Evolutionary conservation across 2,329 filamentous ascomycete species (phyloP).

Genomic region (Claviceps paspali): DNA sequence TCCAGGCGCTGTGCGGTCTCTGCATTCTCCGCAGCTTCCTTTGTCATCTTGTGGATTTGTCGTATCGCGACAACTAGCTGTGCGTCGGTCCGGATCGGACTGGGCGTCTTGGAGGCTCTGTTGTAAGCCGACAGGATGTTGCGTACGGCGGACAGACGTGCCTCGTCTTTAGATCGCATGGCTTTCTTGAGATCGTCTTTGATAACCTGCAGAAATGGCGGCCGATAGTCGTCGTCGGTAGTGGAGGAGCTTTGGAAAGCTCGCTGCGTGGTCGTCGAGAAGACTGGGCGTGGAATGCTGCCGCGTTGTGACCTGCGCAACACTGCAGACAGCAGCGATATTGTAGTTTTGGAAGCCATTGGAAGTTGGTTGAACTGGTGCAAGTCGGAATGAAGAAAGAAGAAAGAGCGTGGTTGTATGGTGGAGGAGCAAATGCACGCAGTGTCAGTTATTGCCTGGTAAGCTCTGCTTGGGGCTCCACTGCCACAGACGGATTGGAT

Average conservation of each 20-base stretch:
- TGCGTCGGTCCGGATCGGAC: slow-evolving; percentile 54
- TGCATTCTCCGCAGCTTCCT: slow-evolving; percentile 50
- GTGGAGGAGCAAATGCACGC: no score
- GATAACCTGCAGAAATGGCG: slow-evolving; percentile 35
- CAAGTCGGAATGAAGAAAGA: not conserved
- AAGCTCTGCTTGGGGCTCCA: not conserved
- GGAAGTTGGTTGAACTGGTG: not conserved
- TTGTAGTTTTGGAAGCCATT: slow-evolving; percentile 13
- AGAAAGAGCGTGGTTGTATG: not conserved
- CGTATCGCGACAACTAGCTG: slow-evolving; percentile 53
- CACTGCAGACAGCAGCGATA: slow-evolving; percentile 11
- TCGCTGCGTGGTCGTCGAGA: slow-evolving; percentile 4
- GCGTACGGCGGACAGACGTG: slow-evolving; percentile 54
- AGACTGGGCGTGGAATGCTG: not conserved
- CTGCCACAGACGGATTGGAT: not conserved
- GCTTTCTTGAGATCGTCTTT: slow-evolving; percentile 48
- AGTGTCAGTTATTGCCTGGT: no score
- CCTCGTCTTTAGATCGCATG: slow-evolving; percentile 48
- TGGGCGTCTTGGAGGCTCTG: slow-evolving; percentile 59
- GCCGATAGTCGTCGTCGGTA: slow-evolving; percentile 20
- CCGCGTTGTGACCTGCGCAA: slow-evolving; percentile 10
- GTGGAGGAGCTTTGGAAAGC: slow-evolving; percentile 18
- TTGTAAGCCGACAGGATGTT: slow-evolving; percentile 52
- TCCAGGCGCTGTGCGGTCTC: slow-evolving; percentile 48
- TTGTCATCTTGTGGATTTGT: slow-evolving; percentile 42